Evolutionary conservation across 202 grass and related monocot genomes (phyloP), one percentile per base, ranked within the genome.

Genomic region (Panicum hallii): DNA sequence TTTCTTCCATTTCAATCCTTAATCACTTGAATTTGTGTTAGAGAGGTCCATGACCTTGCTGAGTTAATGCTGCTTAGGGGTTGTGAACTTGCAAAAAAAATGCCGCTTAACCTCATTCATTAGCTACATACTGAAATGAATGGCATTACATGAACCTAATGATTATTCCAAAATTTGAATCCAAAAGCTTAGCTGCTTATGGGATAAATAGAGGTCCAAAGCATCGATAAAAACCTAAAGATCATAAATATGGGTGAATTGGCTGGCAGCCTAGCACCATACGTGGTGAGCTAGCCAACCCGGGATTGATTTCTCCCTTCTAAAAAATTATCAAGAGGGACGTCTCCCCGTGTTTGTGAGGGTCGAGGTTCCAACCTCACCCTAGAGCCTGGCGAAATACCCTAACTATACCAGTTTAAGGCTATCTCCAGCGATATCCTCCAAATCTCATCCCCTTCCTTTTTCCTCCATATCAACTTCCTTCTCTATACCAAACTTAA

Each of bases 101-200:
- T 67, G 66, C 79, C 28, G 69, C 60, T 78, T 63, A 67, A 47
- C 26, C 78, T 79, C 63, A 73, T 65, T 83, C 62, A 44, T 50
- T 26, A 73, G 28, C 22, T 81, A 76, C 22, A 26, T 54, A 41
- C 5, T 60, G 5, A n/a, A 5, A 64, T 12, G 16, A 22, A 58
- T 71, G 67, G 44, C 23, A 81, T 36, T 66, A 17, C 20, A 81
- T 11, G 60, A 54, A 80, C 72, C 45, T 66, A 57, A 38, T 58
- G 49, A 20, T 70, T 65, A 65, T 57, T 20, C 6, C 52, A 28
- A 54, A 84, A 17, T 67, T 84, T 28, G 7, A 75, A 8, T 36
- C 55, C 11, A 79, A 52, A 69, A 67, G 3, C 38, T 40, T 47
- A 38, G 36, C 36, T 38, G 36, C 36, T 38, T 38, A 78, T 65